Percentiles rank a stretch among this genome's conserved stretches.
Conservation (phyloP, 371 early-diverging fungal species). For the Parasitella parasitica region DNA sequence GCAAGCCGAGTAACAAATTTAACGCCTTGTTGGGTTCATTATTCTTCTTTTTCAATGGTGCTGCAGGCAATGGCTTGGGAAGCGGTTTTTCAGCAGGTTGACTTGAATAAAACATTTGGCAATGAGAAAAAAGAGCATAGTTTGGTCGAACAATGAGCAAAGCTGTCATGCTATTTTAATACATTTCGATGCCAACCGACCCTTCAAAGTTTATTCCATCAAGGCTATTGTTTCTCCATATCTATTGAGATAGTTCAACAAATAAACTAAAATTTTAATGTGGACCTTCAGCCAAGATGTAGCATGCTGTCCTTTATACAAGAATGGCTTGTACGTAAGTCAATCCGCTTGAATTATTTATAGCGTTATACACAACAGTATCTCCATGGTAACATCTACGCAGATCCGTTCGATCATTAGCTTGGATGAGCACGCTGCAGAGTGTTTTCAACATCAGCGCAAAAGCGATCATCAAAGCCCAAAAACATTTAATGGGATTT, state of each 20-base stretch:
- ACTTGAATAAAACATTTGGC: not conserved
- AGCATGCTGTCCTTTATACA: no score
- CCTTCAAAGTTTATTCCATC: not conserved
- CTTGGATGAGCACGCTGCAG: no score
- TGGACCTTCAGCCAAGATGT: no score
- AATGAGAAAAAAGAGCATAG: not conserved
- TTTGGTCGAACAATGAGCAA: not conserved
- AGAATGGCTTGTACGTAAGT: no score
- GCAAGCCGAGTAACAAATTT: not conserved
- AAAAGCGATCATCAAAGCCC: no score
- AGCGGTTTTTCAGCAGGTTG: not conserved
- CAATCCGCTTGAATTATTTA: no score
- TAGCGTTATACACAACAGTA: no score
- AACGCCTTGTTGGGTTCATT: not conserved
- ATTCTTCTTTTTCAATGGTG: not conserved
- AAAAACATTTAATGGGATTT: not conserved
- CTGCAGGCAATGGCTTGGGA: not conserved
- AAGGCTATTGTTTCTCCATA: not conserved
- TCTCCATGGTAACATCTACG: no score
- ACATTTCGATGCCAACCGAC: not conserved
- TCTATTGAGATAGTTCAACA: not conserved
- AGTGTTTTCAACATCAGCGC: no score
- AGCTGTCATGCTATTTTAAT: not conserved
- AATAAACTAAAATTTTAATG: not conserved
- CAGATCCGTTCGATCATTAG: no score